Evolutionary conservation across 2,329 filamentous ascomycete species (phyloP), one percentile per base, ranked within the genome.

Genomic region (Penicillium sp.): DNA sequence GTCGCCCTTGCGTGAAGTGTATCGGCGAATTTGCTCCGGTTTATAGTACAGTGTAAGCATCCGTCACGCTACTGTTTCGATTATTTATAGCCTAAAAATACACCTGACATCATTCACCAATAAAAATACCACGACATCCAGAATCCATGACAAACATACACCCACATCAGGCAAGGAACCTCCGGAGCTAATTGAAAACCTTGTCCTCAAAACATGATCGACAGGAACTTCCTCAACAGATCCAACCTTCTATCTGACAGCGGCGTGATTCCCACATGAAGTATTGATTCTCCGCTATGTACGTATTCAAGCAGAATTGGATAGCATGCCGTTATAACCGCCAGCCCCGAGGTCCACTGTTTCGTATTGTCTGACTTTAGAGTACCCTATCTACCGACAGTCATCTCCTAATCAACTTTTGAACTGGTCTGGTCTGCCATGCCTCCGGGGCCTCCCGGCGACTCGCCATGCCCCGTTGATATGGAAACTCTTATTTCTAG

Each of bases 1-100:
- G 35, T 37, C 35, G 16, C 58, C 58, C 58, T 60, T 60, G 47
- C 58, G 45, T 58, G n/a, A 44, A 55, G 48, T 46, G 19, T 22
- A 49, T 58, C 58, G 55, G 58, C 55, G 55, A 60, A 55, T 60
- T 57, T 39, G 52, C 54, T 35, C 51, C 51, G 52, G 48, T 45
- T 22, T 27, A 31, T 55, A 22, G 11, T 26, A 56, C 45, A n/a
- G 52, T 57, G 37, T n/a, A 47, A n/a, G n/a, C 45, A 5, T 19
- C 29, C 45, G 48, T 33, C 13, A 16, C 31, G 53, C 57, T 53
- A 60, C 55, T 29, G 44, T 62, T 60, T 52, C 50, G 31, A 45
- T 45, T 58, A 61, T 59, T 61, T 61, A 56, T 61, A 61, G 56
- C 19, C 41, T 29, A 21, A 31, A 49, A 48, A 33, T 24, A 13